Base-by-base conservation (phyloP, 352 stramenopile species). In the Pythium myriotylum region DNA sequence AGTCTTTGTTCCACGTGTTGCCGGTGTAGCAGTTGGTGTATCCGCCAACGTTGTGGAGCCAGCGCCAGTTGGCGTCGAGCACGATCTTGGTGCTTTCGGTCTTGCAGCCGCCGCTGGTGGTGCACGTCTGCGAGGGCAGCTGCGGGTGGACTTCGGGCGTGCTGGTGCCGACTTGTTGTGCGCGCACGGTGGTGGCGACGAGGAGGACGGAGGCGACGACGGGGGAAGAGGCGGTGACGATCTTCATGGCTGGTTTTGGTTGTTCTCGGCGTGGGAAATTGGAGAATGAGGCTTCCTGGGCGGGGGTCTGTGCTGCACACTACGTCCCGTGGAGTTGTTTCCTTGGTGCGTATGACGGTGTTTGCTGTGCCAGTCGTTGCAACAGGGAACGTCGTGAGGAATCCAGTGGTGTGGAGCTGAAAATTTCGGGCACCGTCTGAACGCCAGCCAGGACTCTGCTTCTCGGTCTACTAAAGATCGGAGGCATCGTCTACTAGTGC, bases 61-160 rank as follows among this genome's bases (percentile, higher is more conserved):
- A 89, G 59, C 82, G 79, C 79, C 82, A 88, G 62, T 89, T 89
- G 51, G 79, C 74, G 65, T 91, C 82, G 24, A 91, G 62, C 50
- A 91, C 82, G 48, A 91, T 55, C 19, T 79, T 86, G 20, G 75
- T 89, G 5, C 61, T 24, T 32, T 83, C 72, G 2, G 59, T 65
- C 19, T 70, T 60, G 33, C 82, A 91, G 2, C 79, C 78, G 9
- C 54, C 63, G 0, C 54, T 22, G 33, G 67, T 68, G 12, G 79
- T 76, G 64, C 82, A 89, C 42, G 66, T 57, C 51, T 82, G 65
- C 13, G 77, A 79, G 1, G 66, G 20, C 17, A 89, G 54, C 22
- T 79, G 64, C 17, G 81, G 81, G 46, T 91, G 81, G 4, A 78
- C 65, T 62, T 91, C 81, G 0, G 70, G 63, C 3, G 68, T 70